Evolutionary conservation across 495 filamentous ascomycete species (phyloP), one percentile per base, ranked within the genome.

Genomic region (Amphirosellinia nigrospora): DNA sequence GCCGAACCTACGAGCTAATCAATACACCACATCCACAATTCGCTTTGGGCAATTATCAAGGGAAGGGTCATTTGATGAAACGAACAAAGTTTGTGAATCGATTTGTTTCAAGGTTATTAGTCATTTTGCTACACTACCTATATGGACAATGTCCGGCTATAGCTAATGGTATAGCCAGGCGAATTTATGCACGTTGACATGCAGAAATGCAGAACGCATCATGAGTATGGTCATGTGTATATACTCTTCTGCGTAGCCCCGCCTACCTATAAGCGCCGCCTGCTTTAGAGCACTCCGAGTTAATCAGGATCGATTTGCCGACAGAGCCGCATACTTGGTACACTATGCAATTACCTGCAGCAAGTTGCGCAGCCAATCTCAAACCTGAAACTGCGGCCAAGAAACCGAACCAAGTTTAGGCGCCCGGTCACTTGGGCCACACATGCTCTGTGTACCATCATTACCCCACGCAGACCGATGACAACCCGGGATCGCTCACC

Each of bases 171-270:
- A n/a, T n/a, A n/a, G n/a, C n/a, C n/a, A n/a, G n/a, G n/a, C n/a
- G n/a, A n/a, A n/a, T n/a, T n/a, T n/a, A n/a, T n/a, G n/a, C 48
- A 52, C 48, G 23, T 52, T 52, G 23, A 28, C 48, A 52, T 52
- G 23, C 23, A 52, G 23, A 28, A 23, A 21, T 52, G 48, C 48
- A 26, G 23, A 50, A 50, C 46, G 13, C 46, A 50, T 7, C n/a
- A 50, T 6, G 0, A 50, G 8, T 21, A 23, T 16, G n/a, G n/a
- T n/a, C n/a, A n/a, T n/a, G n/a, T n/a, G n/a, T n/a, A n/a, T n/a
- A n/a, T n/a, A n/a, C n/a, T n/a, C 34, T 36, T 3, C 34, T 36
- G 7, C 7, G 34, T 36, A 36, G 3, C 7, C 7, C 34, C 34
- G 34, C 34, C 34, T 7, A 36, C 3, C 34, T 7, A n/a, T 36